Conservation (phyloP, 768 basidiomycete species). For the Leccinum ochraceum region DNA sequence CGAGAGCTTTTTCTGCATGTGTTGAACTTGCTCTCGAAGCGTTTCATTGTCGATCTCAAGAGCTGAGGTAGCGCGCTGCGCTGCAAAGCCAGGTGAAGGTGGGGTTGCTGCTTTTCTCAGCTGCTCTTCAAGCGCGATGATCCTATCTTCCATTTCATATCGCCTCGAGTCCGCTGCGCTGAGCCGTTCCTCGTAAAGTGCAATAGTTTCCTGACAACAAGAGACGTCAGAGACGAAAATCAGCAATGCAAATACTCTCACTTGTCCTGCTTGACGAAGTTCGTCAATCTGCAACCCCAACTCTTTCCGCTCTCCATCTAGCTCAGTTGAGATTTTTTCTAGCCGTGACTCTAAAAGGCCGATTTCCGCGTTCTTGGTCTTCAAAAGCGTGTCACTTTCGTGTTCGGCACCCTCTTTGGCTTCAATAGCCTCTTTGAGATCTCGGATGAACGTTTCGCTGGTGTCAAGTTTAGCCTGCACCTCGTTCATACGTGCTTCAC, state of each 20-base stretch:
- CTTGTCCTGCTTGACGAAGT: slow-evolving; percentile 86
- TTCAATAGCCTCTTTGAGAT: slow-evolving; percentile 53
- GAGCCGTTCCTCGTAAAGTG: slow-evolving; percentile 89
- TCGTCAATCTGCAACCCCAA: slow-evolving; percentile 77
- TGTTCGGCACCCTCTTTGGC: slow-evolving; percentile 51
- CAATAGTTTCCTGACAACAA: slow-evolving; percentile 78
- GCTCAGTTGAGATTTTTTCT: slow-evolving; percentile 45
- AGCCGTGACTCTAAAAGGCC: slow-evolving; percentile 50
- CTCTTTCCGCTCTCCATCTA: slow-evolving; percentile 63
- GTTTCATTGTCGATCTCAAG: slow-evolving; percentile 94
- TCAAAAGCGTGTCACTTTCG: slow-evolving; percentile 51
- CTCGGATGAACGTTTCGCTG: slow-evolving; percentile 43
- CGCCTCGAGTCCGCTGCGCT: slow-evolving; percentile 67
- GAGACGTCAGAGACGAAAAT: background rate
- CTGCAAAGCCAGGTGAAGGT: slow-evolving; percentile 36
- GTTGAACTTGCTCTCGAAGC: slow-evolving; percentile 84
- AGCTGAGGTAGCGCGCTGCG: slow-evolving; percentile 59
- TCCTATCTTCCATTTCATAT: slow-evolving; percentile 74
- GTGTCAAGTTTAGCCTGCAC: slow-evolving; percentile 47
- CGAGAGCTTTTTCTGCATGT: slow-evolving; percentile 76
- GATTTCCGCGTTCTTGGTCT: slow-evolving; percentile 64
- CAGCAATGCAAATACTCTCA: slow-evolving; percentile 32
- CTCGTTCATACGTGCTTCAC: slow-evolving; percentile 43
- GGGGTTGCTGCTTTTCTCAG: slow-evolving; percentile 33
- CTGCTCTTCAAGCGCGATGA: slow-evolving; percentile 59